phyloP scores from a whole-genome alignment of 2,329 filamentous ascomycete genomes.

The Pestalotiopsis sp. region DNA sequence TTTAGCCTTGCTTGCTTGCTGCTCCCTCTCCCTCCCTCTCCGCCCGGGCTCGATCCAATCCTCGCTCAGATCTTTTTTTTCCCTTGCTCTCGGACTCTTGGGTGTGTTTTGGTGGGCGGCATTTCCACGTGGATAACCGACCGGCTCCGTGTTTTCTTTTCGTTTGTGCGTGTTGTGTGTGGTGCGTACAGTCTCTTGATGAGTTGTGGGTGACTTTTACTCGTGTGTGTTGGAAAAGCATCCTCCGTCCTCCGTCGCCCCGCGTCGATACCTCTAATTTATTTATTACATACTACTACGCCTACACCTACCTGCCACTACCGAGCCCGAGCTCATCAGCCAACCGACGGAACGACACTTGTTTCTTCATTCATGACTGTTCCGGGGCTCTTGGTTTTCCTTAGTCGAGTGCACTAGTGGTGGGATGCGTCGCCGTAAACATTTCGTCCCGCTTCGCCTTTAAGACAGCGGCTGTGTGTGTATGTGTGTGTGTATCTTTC shows the following conservation, averaged over 20 bases:
- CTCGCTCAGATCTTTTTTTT: neutral
- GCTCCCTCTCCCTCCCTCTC: conserved; percentile 3
- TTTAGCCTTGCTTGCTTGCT: neutral
- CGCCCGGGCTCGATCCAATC: neutral
- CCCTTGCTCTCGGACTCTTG: neutral
- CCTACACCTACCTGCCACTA: neutral
- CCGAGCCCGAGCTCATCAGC: no score
- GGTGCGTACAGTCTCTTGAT: neutral
- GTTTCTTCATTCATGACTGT: neutral
- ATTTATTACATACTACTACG: neutral
- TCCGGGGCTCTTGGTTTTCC: neutral
- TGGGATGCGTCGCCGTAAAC: neutral
- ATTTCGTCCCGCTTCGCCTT: neutral
- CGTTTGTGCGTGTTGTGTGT: neutral
- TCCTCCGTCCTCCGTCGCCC: neutral
- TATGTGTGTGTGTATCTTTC: neutral
- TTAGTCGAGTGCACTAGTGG: conserved; percentile 1
- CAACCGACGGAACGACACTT: neutral
- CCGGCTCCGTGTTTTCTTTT: neutral
- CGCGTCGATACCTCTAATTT: neutral
- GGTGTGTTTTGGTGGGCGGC: neutral
- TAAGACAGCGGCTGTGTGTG: neutral
- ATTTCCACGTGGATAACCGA: neutral
- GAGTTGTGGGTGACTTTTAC: neutral
- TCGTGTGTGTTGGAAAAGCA: neutral